Percentiles rank a stretch among this genome's conserved stretches.
phyloP scores from a whole-genome alignment of 352 stramenopile genomes.

The Phytophthora capsici region DNA sequence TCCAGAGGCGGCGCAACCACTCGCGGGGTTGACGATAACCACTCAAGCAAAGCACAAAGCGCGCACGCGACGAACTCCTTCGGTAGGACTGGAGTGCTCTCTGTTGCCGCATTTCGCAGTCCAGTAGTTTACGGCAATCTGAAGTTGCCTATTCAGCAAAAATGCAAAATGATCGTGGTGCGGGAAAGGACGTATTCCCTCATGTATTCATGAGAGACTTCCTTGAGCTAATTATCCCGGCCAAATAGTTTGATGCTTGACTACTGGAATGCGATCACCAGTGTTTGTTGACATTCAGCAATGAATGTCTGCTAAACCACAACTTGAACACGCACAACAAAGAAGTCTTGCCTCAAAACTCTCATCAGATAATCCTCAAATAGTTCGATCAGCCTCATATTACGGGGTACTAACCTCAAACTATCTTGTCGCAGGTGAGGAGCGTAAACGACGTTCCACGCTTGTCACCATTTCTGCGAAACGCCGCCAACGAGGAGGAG shows the following conservation, averaged over 20 bases:
- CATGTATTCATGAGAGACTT: no score
- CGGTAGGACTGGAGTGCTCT: constrained; percentile 9
- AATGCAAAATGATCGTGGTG: background rate
- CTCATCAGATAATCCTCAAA: background rate
- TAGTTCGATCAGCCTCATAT: constrained; percentile 7
- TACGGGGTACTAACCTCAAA: constrained; percentile 14
- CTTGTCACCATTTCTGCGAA: constrained; percentile 22
- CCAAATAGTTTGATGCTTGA: no score
- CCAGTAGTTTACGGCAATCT: constrained; percentile 16
- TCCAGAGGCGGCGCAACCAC: no score
- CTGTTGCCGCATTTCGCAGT: constrained; percentile 15
- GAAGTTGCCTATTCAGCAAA: constrained; percentile 7
- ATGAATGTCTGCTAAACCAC: background rate
- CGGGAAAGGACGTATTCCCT: background rate
- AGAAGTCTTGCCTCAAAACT: background rate
- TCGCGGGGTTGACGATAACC: background rate
- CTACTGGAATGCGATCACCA: no score
- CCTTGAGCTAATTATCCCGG: no score
- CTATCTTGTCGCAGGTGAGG: constrained; percentile 15
- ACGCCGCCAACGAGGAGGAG: constrained; percentile 11
- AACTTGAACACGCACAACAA: no score
- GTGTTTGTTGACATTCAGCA: background rate
- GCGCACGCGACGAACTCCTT: constrained; percentile 12
- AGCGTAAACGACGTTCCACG: constrained; percentile 15
- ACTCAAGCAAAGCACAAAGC: constrained; percentile 2